Evolutionary conservation across 106 monocot genomes (phyloP), one percentile per base, ranked within the genome.

Genomic region (Gastrodia elata): DNA sequence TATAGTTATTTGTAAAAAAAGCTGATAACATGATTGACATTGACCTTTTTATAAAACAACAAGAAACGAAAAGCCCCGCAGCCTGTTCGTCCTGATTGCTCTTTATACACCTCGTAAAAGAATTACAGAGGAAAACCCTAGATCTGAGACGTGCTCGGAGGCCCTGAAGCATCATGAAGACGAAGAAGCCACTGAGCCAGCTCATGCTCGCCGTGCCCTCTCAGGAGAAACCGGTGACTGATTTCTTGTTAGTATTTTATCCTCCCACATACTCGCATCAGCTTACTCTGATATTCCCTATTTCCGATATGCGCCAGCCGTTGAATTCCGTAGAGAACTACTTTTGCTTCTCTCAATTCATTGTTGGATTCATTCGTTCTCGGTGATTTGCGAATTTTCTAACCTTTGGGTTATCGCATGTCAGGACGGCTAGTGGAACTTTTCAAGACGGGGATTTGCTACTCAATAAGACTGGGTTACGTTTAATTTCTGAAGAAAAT

Each of bases 391-490:
- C 71, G 65, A 61, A 22, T 39, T 25, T 71, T 69, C 2, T 37
- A 33, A 25, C 8, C 64, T 68, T 80, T 14, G 39, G 75, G 13
- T 15, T 79, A 75, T 40, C n/a, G 24, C 20, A n/a, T 44, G 10
- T 22, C 77, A 96, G 95, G 82, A 96, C 95, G 10, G 92, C 95
- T 14, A 96, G 95, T 52, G 95, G 95, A 25, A 96, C 95, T 4
- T 96, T 96, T 68, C 81, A 89, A 77, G 91, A 96, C 37, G 95
- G 92, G 20, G 95, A 92, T 77, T 79, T 96, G 71, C 72, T 83
- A 27, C 55, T 96, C 65, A 96, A 96, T 76, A 89, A 88, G 82
- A 83, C 43, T 70, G 95, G 95, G 11, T 55, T 96, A 65, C 81
- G 79, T 36, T 73, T 96, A 76, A 78, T 92, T 43, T 74, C 80